Conservation (phyloP, 495 filamentous ascomycete species). For the Recurvomyces mirabilis region DNA sequence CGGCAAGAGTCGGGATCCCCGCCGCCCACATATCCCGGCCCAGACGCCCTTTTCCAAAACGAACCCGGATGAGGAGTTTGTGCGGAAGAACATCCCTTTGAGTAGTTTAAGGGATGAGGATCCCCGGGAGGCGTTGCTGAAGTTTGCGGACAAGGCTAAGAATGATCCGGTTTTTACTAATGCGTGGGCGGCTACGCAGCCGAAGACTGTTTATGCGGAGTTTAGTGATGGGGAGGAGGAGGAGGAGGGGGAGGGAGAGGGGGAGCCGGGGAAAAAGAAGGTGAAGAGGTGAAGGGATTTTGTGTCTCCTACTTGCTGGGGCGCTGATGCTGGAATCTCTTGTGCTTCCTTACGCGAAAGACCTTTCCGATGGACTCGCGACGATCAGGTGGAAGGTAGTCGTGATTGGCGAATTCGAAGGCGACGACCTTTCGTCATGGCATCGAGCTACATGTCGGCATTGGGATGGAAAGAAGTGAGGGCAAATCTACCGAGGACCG, state of each 20-base stretch:
- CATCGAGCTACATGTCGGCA: too few relatives aligned
- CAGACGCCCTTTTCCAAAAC: conserved; percentile 84
- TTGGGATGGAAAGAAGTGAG: too few relatives aligned
- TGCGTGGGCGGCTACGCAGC: conserved; percentile 87
- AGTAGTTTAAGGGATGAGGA: conserved; percentile 96
- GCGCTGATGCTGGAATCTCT: too few relatives aligned
- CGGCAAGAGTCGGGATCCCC: conserved; percentile 67
- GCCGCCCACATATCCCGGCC: conserved; percentile 69
- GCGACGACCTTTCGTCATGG: too few relatives aligned
- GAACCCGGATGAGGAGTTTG: conserved; percentile 81
- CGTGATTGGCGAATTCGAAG: too few relatives aligned
- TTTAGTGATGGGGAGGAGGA: conserved; percentile 83
- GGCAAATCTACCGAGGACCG: too few relatives aligned
- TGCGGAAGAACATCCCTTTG: conserved; percentile 74
- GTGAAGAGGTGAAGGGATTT: conserved; percentile 8
- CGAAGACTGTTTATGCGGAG: conserved; percentile 82
- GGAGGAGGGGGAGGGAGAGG: conserved; percentile 81
- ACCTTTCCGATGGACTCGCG: too few relatives aligned
- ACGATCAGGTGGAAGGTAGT: too few relatives aligned
- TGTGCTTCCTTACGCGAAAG: too few relatives aligned
- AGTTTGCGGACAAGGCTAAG: conserved; percentile 88
- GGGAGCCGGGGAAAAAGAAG: conserved; percentile 33
- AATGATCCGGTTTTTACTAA: conserved; percentile 90
- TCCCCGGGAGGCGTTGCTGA: conserved; percentile 82
- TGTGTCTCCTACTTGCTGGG: too few relatives aligned